Base-by-base conservation (phyloP, 768 basidiomycete genomes). In the Epithele typhae region DNA sequence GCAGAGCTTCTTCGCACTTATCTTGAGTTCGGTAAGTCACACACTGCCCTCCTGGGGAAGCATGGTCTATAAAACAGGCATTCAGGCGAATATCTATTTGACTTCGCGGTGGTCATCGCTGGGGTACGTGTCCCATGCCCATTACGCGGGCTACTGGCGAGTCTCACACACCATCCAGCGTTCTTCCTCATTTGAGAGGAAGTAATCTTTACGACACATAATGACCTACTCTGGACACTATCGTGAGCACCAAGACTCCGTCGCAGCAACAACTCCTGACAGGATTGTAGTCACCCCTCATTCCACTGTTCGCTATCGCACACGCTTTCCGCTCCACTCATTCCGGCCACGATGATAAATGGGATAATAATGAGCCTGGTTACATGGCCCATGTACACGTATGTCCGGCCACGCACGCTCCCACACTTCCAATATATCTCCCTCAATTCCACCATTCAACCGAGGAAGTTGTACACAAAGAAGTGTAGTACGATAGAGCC, bases 381-480 rank as follows among this genome's bases (percentile, higher is more conserved):
- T 42, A 45, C 36, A 37, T 25, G 23, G 25, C 44, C 46, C 33
- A 30, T 49, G 53, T 55, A 44, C 44, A 51, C 17, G 41, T 49
- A 49, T 37, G 43, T 46, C 49, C 34, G 21, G 40, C 30, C 45
- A 22, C 24, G n/a, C 32, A 35, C 42, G 42, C 23, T 22, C 42
- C 33, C 19, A 7, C 42, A 43, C 32, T 23, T 33, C 17, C 32
- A n/a, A n/a, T n/a, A n/a, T n/a, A n/a, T 33, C 10, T 25, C 25
- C 30, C 10, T 21, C 27, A 1, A 19, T 12, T 9, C 15, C 10
- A 4, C 25, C 35, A n/a, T 3, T 57, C 66, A 98, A 65, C 95
- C 96, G 12, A 99, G 77, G 77, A 96, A 98, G 70, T 97, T 97
- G 77, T 84, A 97, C 50, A 96, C 94, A 65, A 98, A 99, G 74